These are phyloP conservation scores for Trametes pubescens DNA, from an alignment of 1,284 basidiomycete species.

Conservation along the genomic window DNA sequence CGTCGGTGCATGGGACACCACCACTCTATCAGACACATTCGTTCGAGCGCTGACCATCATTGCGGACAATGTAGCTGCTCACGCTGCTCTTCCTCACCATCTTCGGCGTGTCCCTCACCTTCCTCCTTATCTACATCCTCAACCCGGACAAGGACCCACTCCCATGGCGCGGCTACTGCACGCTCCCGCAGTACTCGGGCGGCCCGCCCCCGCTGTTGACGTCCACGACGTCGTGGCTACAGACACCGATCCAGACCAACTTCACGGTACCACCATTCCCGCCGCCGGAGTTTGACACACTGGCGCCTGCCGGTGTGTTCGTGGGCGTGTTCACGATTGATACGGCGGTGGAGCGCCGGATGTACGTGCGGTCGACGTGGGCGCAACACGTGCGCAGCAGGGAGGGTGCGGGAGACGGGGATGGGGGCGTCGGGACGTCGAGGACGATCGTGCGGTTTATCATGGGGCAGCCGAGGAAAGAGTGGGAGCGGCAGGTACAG, in stretches of 20 bases:
- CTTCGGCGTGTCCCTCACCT: conserved; percentile 80
- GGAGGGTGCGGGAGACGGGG: conserved; percentile 72
- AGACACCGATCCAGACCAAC: conserved; percentile 49
- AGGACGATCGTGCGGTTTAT: conserved; percentile 93
- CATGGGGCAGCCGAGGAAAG: conserved; percentile 84
- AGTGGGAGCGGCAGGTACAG: conserved; percentile 82
- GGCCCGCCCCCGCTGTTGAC: conserved; percentile 50
- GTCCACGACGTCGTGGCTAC: conserved; percentile 45
- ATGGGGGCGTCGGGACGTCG: conserved; percentile 80
- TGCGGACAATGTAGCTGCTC: conserved; percentile 58
- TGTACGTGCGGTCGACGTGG: conserved; percentile 92
- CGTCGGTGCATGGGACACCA: not conserved
- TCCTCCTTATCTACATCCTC: conserved; percentile 89
- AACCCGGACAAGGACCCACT: conserved; percentile 96
- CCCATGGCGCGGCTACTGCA: conserved; percentile 94
- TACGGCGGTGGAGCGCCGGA: conserved; percentile 84
- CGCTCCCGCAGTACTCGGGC: conserved; percentile 60
- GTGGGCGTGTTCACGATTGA: conserved; percentile 95
- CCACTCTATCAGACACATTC: not conserved
- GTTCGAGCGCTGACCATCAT: not conserved
- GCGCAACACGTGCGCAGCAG: conserved; percentile 84
- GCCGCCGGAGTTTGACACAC: conserved; percentile 68
- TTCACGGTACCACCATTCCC: conserved; percentile 61
- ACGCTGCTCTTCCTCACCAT: conserved; percentile 75
- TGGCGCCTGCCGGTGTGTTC: conserved; percentile 91